Evolutionary conservation across 2,329 filamentous ascomycete genomes (phyloP).

Genomic region (Trichoderma harzianum): DNA sequence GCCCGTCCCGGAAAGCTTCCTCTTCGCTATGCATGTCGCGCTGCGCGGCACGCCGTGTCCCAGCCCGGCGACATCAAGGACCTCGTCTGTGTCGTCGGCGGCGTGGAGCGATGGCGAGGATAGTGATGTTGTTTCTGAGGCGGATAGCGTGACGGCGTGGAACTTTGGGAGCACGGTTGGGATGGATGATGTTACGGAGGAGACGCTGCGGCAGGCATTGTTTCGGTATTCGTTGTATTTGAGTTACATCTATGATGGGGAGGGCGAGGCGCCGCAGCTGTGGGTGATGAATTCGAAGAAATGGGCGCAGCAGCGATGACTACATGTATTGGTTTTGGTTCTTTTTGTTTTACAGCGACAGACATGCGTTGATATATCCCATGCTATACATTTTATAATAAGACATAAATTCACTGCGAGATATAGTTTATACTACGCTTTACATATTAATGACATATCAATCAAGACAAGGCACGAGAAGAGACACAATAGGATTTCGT

Average conservation of each 20-base stretch:
- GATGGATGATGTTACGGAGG: slow-evolving; percentile 25
- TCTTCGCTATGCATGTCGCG: slow-evolving; percentile 31
- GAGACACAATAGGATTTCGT: neutral
- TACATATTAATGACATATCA: neutral
- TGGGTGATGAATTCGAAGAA: slow-evolving; percentile 30
- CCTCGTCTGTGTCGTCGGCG: neutral
- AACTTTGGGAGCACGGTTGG: slow-evolving; percentile 21
- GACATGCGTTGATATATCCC: neutral
- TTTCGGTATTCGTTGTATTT: slow-evolving; percentile 37
- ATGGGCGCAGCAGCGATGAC: slow-evolving; percentile 16
- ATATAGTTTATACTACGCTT: too few relatives aligned
- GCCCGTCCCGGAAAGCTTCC: slow-evolving; percentile 31
- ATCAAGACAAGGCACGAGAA: neutral
- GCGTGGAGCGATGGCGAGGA: slow-evolving; percentile 18
- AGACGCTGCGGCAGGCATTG: slow-evolving; percentile 27
- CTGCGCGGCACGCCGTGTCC: slow-evolving; percentile 28
- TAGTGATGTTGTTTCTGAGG: neutral
- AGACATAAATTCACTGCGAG: too few relatives aligned
- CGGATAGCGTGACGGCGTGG: slow-evolving; percentile 21
- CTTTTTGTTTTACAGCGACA: neutral
- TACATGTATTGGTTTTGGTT: too few relatives aligned
- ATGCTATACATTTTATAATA: neutral
- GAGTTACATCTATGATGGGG: slow-evolving; percentile 30
- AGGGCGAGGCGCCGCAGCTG: slow-evolving; percentile 29
- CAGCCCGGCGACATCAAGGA: neutral